phyloP scores from a whole-genome alignment of 2,329 filamentous ascomycete species.

The Dactylellina haptotyla region DNA sequence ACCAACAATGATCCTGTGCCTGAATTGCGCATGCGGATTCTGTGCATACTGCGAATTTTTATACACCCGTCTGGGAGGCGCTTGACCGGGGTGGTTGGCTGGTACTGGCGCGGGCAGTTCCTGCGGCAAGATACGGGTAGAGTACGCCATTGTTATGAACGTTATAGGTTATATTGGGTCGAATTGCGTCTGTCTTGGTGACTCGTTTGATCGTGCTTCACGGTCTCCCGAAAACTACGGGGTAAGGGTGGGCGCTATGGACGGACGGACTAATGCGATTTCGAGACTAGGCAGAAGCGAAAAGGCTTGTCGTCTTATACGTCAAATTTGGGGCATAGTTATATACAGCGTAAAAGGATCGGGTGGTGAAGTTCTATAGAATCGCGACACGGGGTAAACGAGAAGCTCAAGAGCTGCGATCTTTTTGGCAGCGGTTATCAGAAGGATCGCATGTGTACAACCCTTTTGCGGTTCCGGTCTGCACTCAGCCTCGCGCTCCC shows the following conservation, averaged over 20 bases:
- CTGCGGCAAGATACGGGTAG: conserved; percentile 27
- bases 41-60: conserved; percentile 27
- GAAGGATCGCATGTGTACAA: conserved; percentile 43
- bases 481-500: conserved; percentile 48
- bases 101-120: conserved; percentile 49
- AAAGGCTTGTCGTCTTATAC: not conserved
- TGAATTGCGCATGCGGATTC: conserved; percentile 40
- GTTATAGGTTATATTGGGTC: not conserved
- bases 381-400: conserved; percentile 29
- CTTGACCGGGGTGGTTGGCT: not conserved
- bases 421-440: conserved; percentile 12
- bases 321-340: conserved; percentile 10
- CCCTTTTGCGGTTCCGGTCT: not conserved
- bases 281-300: conserved; percentile 10
- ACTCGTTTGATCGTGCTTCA: not conserved
- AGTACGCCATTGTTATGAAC: conserved; percentile 25
- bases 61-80: conserved; percentile 26
- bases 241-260: not conserved
- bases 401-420: conserved; percentile 6
- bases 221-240: not conserved
- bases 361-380: not conserved
- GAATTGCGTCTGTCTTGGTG: not conserved
- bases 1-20: conserved; percentile 55
- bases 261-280: conserved; percentile 19
- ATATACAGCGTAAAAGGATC: conserved; percentile 4